A percentile compares a stretch with the other conserved stretches of the same genome.
Conservation (phyloP, 331 rosid genomes). For the Rosa hybrid region DNA sequence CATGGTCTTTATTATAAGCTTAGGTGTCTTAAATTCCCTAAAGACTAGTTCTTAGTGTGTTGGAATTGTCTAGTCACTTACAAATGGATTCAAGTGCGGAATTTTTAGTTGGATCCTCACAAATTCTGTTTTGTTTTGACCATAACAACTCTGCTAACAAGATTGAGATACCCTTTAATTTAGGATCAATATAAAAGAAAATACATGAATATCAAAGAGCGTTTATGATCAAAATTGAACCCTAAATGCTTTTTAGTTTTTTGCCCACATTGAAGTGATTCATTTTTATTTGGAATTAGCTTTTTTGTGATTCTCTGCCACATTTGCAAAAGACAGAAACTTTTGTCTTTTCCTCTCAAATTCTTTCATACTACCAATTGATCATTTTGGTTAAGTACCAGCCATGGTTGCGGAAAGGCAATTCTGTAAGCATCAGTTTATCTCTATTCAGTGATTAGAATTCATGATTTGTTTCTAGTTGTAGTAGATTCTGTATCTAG, state of each 20-base stretch:
- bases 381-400: neutral
- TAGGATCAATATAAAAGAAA: constrained; percentile 8
- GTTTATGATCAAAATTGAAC: neutral
- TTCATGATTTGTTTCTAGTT: neutral
- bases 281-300: neutral
- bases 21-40: neutral
- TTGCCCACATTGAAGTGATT: neutral
- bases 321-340: neutral
- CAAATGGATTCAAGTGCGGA: no score
- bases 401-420: constrained; percentile 15
- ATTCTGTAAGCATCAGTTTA: constrained; percentile 6
- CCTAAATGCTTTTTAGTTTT: neutral
- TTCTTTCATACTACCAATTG: neutral
- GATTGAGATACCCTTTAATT: neutral
- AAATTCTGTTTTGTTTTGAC: neutral
- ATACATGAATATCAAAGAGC: neutral
- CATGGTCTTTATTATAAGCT: neutral
- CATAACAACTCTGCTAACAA: neutral
- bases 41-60: constrained; percentile 3
- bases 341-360: neutral
- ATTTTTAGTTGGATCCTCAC: neutral
- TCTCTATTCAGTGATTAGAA: neutral
- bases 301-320: neutral
- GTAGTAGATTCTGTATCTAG: neutral
- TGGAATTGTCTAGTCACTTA: constrained; percentile 3